Evolutionary conservation across 2,329 filamentous ascomycete genomes (phyloP), one percentile per base, ranked within the genome.

Genomic region (Cladophialophora psammophila): DNA sequence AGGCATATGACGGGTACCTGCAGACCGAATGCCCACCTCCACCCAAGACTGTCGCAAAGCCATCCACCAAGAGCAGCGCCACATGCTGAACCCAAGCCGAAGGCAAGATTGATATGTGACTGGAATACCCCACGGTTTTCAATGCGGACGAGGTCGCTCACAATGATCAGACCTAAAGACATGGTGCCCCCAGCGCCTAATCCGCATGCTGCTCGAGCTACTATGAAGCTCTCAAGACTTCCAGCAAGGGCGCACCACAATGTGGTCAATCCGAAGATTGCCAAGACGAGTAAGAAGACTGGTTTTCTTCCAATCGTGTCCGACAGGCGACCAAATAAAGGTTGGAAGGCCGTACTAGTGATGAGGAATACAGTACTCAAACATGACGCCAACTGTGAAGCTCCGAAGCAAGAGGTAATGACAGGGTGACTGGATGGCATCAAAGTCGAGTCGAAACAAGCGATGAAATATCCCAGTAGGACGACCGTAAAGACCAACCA

Each of bases 401-500:
- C 86, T 67, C 88, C 81, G 77, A 94, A 94, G 76, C 93, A 88
- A 0, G 90, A 93, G 0, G 91, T 93, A 67, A 94, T 93, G 63
- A 91, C 90, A 0, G 91, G 91, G 76, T 94, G 91, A 50, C 86
- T 90, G 2, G 90, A 92, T 5, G 91, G 90, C 91, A 94, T 93
- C 71, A 94, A 86, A 3, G 91, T 94, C 13, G 86, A 85, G 80
- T 94, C 92, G 74, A 94, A 94, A 75, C 83, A 87, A 7, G 76
- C 80, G 61, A 82, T 76, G 70, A 90, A 86, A 73, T 87, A 86
- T 3, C 83, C 82, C 15, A 84, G 74, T 68, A 90, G 77, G 57
- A 90, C 81, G 60, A 85, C 85, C 4, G 79, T 71, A 74, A 90
- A 91, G 65, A 90, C 86, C 66, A 87, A 74, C 85, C 87, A 89